phyloP scores from a whole-genome alignment of 768 basidiomycete species.

The Hygrophoropsis aurantiaca region DNA sequence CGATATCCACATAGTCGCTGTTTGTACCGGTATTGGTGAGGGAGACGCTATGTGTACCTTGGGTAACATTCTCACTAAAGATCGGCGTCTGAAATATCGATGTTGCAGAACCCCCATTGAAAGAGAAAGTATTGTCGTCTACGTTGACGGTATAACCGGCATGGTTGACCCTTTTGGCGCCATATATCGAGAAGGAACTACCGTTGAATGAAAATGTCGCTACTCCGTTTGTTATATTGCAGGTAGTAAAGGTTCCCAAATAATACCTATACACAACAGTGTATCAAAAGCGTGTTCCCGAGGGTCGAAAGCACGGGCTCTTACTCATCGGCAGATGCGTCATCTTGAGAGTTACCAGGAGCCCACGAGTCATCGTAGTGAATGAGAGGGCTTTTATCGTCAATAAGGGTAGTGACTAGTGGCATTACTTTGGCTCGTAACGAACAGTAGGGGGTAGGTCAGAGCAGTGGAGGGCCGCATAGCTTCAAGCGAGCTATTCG shows the following conservation, averaged over 20 bases:
- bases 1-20: constrained; percentile 41
- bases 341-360: constrained; percentile 9
- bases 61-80: constrained; percentile 35
- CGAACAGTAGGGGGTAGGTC: too few species aligned
- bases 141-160: constrained; percentile 44
- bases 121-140: constrained; percentile 31
- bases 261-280: constrained; percentile 31
- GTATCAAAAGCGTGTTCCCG: not conserved
- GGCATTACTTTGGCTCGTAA: constrained; percentile 16
- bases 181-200: constrained; percentile 47
- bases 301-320: not conserved
- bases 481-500: too few species aligned
- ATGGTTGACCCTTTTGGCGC: constrained; percentile 48
- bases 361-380: constrained; percentile 23
- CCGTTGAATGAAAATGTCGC: constrained; percentile 49
- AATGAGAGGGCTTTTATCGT: constrained; percentile 33
- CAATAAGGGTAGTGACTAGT: constrained; percentile 21
- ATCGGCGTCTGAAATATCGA: constrained; percentile 40
- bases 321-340: constrained; percentile 13
- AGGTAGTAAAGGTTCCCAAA: constrained; percentile 39
- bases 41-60: constrained; percentile 36
- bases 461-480: too few species aligned
- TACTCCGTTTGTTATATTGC: constrained; percentile 31
- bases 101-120: constrained; percentile 27
- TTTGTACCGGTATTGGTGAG: constrained; percentile 35